Evolutionary conservation across 345 rosid genomes (phyloP).

Genomic region (Heritiera fomes): DNA sequence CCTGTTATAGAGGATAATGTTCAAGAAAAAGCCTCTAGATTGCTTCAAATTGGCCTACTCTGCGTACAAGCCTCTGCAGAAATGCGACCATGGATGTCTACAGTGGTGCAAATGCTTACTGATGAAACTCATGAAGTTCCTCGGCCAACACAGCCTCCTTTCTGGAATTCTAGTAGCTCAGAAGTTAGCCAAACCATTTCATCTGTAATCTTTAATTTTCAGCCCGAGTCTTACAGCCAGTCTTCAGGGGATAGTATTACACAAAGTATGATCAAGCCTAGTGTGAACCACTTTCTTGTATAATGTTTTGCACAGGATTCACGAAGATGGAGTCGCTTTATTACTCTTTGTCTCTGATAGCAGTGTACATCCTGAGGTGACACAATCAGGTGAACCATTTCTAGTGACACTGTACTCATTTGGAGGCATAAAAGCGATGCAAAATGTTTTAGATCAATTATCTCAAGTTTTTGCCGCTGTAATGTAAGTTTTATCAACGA

Average conservation of each 20-base stretch:
- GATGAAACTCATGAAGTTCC: constrained; percentile 43
- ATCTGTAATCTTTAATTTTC: constrained; percentile 25
- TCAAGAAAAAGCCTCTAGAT: constrained; percentile 41
- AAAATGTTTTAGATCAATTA: neutral
- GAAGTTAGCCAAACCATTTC: constrained; percentile 19
- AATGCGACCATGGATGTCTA: constrained; percentile 78
- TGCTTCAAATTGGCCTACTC: constrained; percentile 70
- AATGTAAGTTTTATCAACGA: too few relatives aligned
- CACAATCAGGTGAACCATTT: neutral
- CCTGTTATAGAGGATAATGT: constrained; percentile 48
- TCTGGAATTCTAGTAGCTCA: constrained; percentile 41
- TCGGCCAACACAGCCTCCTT: constrained; percentile 79
- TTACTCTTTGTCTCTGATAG: neutral
- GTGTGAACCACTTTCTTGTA: constrained; percentile 34
- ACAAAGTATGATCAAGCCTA: constrained; percentile 51
- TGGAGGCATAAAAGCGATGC: neutral
- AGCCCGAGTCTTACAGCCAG: constrained; percentile 41
- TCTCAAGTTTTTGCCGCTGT: neutral
- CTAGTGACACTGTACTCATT: neutral
- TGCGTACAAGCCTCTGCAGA: constrained; percentile 87
- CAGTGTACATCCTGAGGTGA: neutral
- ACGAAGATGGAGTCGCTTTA: neutral
- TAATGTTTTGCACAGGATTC: neutral
- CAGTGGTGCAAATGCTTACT: constrained; percentile 66
- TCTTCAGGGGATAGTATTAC: constrained; percentile 48